Base-by-base conservation (phyloP, 2,329 filamentous ascomycete genomes). In the Diaporthe eres region DNA sequence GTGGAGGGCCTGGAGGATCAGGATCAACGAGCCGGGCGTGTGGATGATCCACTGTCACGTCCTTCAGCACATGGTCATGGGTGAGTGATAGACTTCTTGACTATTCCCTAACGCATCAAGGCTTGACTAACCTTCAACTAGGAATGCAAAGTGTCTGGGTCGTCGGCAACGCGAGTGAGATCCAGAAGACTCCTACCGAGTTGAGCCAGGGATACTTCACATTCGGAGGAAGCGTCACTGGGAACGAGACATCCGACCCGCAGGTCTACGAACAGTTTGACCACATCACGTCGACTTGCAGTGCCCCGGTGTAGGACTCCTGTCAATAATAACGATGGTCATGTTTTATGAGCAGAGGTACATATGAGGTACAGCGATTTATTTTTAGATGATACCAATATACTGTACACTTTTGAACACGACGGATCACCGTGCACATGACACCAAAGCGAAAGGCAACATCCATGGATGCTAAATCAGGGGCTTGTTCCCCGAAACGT, bases 31-130 rank as follows among this genome's bases (percentile, higher is more conserved):
- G 4, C 87, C 92, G 0, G 91, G 90, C 0, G 89, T 89, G 4
- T 92, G 90, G 90, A 89, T 92, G 89, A 84, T 92, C 77, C 90
- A 92, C 80, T 92, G 90, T 77, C 90, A 92, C 80, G 87, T 89
- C 22, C 77, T 89, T 68, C 87, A 88, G 72, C 90, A 92, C 80
- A 90, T 90, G 86, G 82, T 90, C 25, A 91, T 91, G 89, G 88
- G 87, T 79, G 82, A 83, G 86, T 81, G 8, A 39, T 47, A 13
- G 7, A 22, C 72, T 71, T 47, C 80, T 4, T 74, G 17, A 77
- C 81, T 22, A 79, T 78, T 79, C 74, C 80, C 7, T 79, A 80
- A 79, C 79, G 19, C 6, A 74, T 79, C 44, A 37, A 60, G 15
- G 65, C 25, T 44, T 25, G 3, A 25, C 65, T 58, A 49, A 74